Percentiles rank a stretch among this genome's conserved stretches.
Evolutionary conservation across 768 basidiomycete species (phyloP).

Genomic region (Tricholoma flavovirens): DNA sequence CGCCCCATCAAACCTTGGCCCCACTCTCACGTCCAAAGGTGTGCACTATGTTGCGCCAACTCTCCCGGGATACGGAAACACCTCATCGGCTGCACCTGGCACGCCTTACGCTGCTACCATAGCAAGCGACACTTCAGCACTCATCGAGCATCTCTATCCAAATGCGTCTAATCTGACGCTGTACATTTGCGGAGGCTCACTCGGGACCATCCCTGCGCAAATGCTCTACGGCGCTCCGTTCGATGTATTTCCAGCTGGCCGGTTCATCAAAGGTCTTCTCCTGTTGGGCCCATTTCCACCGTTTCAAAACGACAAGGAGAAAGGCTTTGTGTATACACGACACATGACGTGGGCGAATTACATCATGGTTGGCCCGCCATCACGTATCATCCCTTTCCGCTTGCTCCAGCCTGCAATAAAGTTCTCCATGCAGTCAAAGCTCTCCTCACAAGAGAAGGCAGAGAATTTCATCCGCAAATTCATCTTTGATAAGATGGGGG

Average conservation of each 20-base stretch:
- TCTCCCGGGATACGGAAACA: conserved; percentile 44
- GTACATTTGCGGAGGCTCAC: conserved; percentile 44
- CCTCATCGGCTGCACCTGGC: conserved; percentile 26
- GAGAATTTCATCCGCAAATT: conserved; percentile 29
- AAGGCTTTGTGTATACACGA: conserved; percentile 24
- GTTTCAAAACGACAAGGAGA: conserved; percentile 29
- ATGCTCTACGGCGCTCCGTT: conserved; percentile 46
- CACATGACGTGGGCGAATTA: conserved; percentile 37
- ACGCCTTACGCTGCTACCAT: conserved; percentile 30
- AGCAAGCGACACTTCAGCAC: conserved; percentile 29
- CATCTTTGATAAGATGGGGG: conserved; percentile 28
- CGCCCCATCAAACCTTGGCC: conserved; percentile 15
- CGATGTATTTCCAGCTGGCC: conserved; percentile 39
- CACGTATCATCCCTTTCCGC: conserved; percentile 29
- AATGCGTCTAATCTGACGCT: conserved; percentile 26
- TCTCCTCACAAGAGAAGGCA: conserved; percentile 30
- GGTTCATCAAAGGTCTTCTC: conserved; percentile 34
- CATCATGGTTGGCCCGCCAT: conserved; percentile 32
- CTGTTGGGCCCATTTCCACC: conserved; percentile 36
- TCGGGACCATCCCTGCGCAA: conserved; percentile 42
- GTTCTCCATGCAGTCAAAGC: conserved; percentile 21
- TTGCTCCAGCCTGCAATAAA: conserved; percentile 21
- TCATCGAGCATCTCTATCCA: conserved; percentile 37
- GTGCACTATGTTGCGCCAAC: conserved; percentile 34
- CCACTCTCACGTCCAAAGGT: conserved; percentile 20